These are phyloP conservation scores for Emericellopsis cladophorae DNA, from an alignment of 2,329 filamentous ascomycete genomes.

Conservation along the genomic window DNA sequence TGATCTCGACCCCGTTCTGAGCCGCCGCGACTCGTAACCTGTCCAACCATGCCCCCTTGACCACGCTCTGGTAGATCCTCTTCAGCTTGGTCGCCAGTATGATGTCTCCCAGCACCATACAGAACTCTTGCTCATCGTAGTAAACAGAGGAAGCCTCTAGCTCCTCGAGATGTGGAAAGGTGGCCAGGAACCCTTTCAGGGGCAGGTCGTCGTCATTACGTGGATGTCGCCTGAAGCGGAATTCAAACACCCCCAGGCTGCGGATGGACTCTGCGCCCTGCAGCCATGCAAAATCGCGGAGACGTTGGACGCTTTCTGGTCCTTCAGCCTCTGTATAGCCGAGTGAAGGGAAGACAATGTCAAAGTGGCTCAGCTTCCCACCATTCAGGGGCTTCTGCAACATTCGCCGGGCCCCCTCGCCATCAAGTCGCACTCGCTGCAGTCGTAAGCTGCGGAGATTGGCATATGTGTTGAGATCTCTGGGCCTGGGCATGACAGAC, in stretches of 20 bases:
- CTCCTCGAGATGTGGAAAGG: conserved; percentile 21
- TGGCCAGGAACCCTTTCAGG: conserved; percentile 19
- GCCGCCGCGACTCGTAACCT: conserved; percentile 10
- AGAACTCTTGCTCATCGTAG: conserved; percentile 16
- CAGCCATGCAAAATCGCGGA: conserved; percentile 20
- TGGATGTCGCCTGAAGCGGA: conserved; percentile 18
- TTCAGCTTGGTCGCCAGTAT: conserved; percentile 16
- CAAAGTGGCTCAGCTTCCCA: conserved; percentile 18
- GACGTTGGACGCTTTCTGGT: conserved; percentile 12
- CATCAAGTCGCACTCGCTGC: conserved; percentile 10
- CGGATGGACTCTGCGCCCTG: conserved; percentile 18
- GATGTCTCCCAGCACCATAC: conserved; percentile 14
- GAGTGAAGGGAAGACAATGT: conserved; percentile 20
- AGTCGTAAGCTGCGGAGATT: conserved; percentile 16
- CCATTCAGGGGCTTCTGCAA: conserved; percentile 12
- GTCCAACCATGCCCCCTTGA: conserved; percentile 18
- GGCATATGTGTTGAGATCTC: conserved; percentile 9
- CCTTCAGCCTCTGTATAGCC: conserved; percentile 10
- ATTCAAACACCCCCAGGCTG: conserved; percentile 19
- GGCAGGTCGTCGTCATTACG: conserved; percentile 14
- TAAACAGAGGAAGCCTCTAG: conserved; percentile 18
- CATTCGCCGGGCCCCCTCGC: conserved; percentile 9
- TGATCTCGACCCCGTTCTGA: conserved; percentile 12
- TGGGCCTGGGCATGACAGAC: neutral
- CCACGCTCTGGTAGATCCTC: conserved; percentile 17